A percentile compares a stretch with the other conserved stretches of the same genome.
Evolutionary conservation across 176 grass and related monocot genomes (phyloP).

Genomic region (Carex littledalei): DNA sequence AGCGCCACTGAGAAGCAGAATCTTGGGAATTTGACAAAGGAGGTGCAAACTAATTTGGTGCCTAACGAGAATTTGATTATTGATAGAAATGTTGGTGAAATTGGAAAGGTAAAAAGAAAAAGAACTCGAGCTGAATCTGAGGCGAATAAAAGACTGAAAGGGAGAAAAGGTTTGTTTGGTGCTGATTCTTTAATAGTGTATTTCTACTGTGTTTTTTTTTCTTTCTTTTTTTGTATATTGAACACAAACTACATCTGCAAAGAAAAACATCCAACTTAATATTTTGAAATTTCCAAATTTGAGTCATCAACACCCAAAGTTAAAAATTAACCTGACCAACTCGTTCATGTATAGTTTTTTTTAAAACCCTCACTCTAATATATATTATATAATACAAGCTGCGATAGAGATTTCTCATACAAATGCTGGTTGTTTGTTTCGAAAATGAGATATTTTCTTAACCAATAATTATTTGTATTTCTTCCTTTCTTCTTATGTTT

Average conservation of each 20-base stretch:
- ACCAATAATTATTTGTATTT: background rate
- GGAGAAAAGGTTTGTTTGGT: constrained; percentile 49
- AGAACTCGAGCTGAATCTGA: constrained; percentile 36
- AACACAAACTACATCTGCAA: background rate
- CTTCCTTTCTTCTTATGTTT: background rate
- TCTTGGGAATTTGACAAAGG: constrained; percentile 34
- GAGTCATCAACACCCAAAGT: background rate
- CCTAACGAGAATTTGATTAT: constrained; percentile 38
- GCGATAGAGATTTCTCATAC: background rate
- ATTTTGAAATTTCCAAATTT: constrained; percentile 9
- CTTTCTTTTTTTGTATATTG: constrained; percentile 11
- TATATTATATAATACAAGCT: background rate
- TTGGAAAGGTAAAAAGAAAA: constrained; percentile 50
- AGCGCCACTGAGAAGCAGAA: constrained; percentile 39
- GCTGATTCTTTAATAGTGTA: background rate
- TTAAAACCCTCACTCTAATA: background rate
- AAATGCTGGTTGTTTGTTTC: background rate
- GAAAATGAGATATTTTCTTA: background rate
- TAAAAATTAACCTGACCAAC: constrained; percentile 18
- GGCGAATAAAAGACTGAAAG: constrained; percentile 55
- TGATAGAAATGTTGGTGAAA: constrained; percentile 39
- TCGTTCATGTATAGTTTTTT: background rate
- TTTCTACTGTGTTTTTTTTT: no score
- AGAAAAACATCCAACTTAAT: background rate
- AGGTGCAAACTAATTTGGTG: constrained; percentile 33